These are phyloP conservation scores for Phaseolus coccineus DNA, from an alignment of 331 rosid species.

Conservation along the genomic window DNA sequence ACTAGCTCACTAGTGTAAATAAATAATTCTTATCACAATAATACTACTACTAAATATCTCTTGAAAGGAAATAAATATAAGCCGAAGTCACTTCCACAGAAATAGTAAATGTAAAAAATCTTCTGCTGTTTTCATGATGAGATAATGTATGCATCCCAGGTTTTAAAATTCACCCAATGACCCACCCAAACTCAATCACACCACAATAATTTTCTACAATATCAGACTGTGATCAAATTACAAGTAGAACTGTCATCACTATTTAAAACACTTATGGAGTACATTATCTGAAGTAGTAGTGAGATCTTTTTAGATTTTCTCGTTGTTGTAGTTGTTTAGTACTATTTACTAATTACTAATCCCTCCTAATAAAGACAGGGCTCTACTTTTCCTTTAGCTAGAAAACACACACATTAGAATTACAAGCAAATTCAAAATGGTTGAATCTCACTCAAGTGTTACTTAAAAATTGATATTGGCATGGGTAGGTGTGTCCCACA, in stretches of 20 bases:
- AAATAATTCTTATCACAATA: background rate
- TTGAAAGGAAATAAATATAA: background rate
- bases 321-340: background rate
- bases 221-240: background rate
- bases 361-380: slow-evolving; percentile 65
- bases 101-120: slow-evolving; percentile 15
- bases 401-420: background rate
- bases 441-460: background rate
- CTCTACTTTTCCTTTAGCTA: slow-evolving; percentile 55
- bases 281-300: background rate
- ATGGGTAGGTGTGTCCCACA: slow-evolving; percentile 40
- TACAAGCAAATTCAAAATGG: slow-evolving; percentile 23
- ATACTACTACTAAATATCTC: background rate
- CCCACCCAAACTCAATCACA: background rate
- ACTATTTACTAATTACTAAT: slow-evolving; percentile 4
- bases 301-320: background rate
- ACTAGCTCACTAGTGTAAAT: slow-evolving; percentile 15
- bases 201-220: background rate
- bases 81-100: background rate
- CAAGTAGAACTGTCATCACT: background rate
- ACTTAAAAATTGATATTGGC: background rate
- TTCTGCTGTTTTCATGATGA: background rate
- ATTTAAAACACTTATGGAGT: background rate
- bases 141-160: background rate
- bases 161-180: background rate